Conservation (phyloP, 345 rosid species). For the Cardiospermum halicacabum region DNA sequence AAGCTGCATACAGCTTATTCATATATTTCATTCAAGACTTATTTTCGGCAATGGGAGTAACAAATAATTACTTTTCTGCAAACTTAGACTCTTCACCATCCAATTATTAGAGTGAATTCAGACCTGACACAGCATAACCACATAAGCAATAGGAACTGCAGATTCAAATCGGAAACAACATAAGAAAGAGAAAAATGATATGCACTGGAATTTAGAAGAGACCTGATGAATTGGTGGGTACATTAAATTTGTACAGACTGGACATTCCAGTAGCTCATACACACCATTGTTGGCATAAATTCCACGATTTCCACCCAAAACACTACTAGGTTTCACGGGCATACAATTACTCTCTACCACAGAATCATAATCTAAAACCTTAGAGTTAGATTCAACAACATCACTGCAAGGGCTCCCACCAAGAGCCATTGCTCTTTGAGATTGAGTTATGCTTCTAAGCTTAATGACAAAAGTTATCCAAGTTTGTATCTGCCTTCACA, state of each 20-base stretch:
- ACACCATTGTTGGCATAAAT: constrained; percentile 38
- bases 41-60: neutral
- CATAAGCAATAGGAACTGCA: neutral
- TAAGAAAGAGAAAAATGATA: neutral
- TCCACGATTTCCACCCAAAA: constrained; percentile 33
- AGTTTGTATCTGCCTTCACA: neutral
- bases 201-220: constrained; percentile 9
- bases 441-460: constrained; percentile 1
- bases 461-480: neutral
- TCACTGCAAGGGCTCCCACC: constrained; percentile 42
- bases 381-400: constrained; percentile 28
- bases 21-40: neutral
- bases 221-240: constrained; percentile 76
- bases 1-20: neutral
- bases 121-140: neutral
- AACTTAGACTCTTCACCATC: neutral
- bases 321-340: constrained; percentile 17
- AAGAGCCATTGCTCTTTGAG: constrained; percentile 41
- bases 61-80: no score
- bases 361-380: constrained; percentile 19
- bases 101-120: neutral
- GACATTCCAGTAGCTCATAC: constrained; percentile 53
- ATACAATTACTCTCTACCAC: constrained; percentile 24
- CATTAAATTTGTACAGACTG: constrained; percentile 51
- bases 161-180: neutral